These are phyloP conservation scores for Rutstroemia sydowiana DNA, from an alignment of 2,329 filamentous ascomycete species.

Conservation along the genomic window DNA sequence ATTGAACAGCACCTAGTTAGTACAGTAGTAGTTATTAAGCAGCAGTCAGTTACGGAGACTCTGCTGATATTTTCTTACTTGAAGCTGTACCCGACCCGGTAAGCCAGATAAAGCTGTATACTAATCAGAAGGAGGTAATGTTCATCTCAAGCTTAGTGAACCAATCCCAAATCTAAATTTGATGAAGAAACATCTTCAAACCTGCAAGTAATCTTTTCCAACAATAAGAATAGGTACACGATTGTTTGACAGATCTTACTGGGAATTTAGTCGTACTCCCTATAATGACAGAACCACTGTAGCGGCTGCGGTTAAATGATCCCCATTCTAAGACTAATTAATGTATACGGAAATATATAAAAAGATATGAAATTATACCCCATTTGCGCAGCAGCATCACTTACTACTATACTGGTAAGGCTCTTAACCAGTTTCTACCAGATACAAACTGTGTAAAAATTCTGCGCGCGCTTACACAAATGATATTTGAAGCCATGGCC, in stretches of 20 bases:
- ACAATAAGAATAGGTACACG: neutral
- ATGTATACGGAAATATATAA: no score
- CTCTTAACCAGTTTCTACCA: neutral
- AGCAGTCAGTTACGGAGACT: neutral
- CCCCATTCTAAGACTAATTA: neutral
- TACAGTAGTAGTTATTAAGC: neutral
- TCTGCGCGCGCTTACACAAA: constrained; percentile 9
- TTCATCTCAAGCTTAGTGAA: neutral
- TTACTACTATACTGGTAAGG: neutral
- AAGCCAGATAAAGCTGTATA: neutral
- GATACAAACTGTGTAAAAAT: neutral
- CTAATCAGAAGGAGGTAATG: neutral
- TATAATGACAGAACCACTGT: neutral
- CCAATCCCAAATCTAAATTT: neutral
- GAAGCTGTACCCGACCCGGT: neutral
- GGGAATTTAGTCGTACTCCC: neutral
- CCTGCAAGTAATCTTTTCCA: constrained; percentile 7
- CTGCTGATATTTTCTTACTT: neutral
- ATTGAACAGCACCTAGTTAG: no score
- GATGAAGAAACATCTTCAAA: constrained; percentile 9
- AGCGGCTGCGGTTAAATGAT: neutral
- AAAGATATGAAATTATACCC: neutral
- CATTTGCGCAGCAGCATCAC: neutral
- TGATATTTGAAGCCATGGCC: neutral
- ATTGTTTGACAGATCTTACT: constrained; percentile 3